These are phyloP conservation scores for Botrytis paeoniae DNA, from an alignment of 2,329 filamentous ascomycete species.

Conservation along the genomic window DNA sequence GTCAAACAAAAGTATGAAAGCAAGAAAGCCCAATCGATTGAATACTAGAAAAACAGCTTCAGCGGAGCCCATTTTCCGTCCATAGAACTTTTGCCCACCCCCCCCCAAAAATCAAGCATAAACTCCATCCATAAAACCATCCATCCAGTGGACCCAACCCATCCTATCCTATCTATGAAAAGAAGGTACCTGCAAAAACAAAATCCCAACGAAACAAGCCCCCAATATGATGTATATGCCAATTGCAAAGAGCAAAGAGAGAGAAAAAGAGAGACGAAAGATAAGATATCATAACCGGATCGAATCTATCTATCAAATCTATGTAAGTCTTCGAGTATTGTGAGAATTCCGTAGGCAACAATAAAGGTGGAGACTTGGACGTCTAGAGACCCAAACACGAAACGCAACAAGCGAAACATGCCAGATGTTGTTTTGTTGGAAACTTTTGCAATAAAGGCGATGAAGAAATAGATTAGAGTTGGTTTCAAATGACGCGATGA, in stretches of 20 bases:
- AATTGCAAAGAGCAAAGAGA: not conserved
- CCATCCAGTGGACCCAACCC: not conserved
- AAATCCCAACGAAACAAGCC: constrained; percentile 5
- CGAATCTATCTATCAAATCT: constrained; percentile 1
- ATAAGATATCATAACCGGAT: not conserved
- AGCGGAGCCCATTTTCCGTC: not conserved
- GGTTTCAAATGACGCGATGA: not conserved
- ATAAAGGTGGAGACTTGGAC: not conserved
- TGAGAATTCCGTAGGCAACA: not conserved
- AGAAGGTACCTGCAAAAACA: not conserved
- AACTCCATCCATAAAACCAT: not conserved
- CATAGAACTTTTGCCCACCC: not conserved
- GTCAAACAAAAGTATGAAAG: not conserved
- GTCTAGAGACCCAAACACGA: not conserved
- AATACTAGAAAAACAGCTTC: not conserved
- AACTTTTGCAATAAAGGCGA: not conserved
- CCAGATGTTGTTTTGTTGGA: not conserved
- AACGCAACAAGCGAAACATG: constrained; percentile 1
- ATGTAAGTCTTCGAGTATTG: not conserved
- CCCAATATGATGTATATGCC: not conserved
- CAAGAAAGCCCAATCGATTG: constrained; percentile 4
- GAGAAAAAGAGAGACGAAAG: not conserved
- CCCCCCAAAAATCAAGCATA: not conserved
- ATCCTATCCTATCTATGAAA: not conserved
- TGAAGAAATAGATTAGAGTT: not conserved